A percentile compares a stretch with the other conserved stretches of the same genome.
Evolutionary conservation across 2,329 filamentous ascomycete genomes (phyloP).

Genomic region (Torrubiella hemipterigena): DNA sequence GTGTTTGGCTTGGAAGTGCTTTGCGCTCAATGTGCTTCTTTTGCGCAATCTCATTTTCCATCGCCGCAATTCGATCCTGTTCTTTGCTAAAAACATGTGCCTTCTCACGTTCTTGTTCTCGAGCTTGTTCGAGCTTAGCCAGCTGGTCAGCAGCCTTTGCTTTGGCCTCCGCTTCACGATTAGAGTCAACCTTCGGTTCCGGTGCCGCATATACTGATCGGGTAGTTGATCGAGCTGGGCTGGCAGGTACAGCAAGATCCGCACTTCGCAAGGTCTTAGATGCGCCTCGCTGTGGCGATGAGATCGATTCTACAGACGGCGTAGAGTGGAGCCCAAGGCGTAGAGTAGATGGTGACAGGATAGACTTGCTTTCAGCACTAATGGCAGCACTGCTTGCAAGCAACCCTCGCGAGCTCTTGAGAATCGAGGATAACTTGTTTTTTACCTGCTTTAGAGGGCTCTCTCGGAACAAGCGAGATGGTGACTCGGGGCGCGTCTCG

Average conservation of each 20-base stretch:
- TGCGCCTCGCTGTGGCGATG: slow-evolving; percentile 12
- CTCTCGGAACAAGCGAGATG: slow-evolving; percentile 47
- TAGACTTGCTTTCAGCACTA: slow-evolving; percentile 49
- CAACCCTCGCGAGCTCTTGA: slow-evolving; percentile 77
- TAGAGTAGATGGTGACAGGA: slow-evolving; percentile 41
- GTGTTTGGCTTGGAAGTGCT: slow-evolving; percentile 23
- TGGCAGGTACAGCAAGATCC: slow-evolving; percentile 15
- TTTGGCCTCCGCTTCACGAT: slow-evolving; percentile 53
- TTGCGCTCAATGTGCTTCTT: slow-evolving; percentile 39
- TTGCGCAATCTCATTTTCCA: slow-evolving; percentile 40
- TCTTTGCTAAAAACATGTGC: slow-evolving; percentile 47
- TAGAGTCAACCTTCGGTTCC: slow-evolving; percentile 52
- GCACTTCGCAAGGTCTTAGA: slow-evolving; percentile 11
- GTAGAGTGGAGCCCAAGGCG: slow-evolving; percentile 30
- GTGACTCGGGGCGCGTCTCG: slow-evolving; percentile 43
- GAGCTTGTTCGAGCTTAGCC: slow-evolving; percentile 52
- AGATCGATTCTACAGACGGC: slow-evolving; percentile 37
- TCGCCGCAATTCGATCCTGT: slow-evolving; percentile 38
- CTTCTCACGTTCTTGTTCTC: slow-evolving; percentile 60
- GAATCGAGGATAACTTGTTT: slow-evolving; percentile 79
- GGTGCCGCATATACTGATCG: slow-evolving; percentile 45
- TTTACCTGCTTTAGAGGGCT: slow-evolving; percentile 87
- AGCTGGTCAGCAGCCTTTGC: slow-evolving; percentile 48
- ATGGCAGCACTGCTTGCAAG: slow-evolving; percentile 64
- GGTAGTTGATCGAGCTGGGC: slow-evolving; percentile 28